phyloP scores from a whole-genome alignment of 1,284 basidiomycete species.

The Ustanciosporium gigantosporum region DNA sequence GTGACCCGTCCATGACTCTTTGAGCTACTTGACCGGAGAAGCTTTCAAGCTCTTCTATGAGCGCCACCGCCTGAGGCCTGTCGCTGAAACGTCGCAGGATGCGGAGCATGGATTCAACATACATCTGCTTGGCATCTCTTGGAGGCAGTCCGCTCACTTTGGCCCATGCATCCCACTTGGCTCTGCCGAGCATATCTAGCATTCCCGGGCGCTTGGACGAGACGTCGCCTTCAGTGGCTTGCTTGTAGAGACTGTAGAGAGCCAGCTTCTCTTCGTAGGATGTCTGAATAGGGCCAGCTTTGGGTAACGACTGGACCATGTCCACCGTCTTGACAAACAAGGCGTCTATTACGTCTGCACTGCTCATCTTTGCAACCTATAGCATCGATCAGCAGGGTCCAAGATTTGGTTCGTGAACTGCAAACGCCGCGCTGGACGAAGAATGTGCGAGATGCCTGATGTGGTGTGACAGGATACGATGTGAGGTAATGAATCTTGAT shows the following conservation, averaged over 20 bases:
- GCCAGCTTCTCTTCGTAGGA: conserved; percentile 93
- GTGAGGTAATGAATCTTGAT: too few relatives aligned
- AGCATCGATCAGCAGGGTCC: too few relatives aligned
- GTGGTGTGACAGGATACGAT: background rate
- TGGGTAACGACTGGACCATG: conserved; percentile 85
- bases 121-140: conserved; percentile 83
- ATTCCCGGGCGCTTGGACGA: conserved; percentile 78
- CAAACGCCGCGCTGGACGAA: too few relatives aligned
- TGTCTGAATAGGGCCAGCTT: conserved; percentile 92
- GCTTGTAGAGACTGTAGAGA: conserved; percentile 71
- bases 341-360: conserved; percentile 57
- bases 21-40: conserved; percentile 74
- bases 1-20: conserved; percentile 65
- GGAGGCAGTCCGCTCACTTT: conserved; percentile 80
- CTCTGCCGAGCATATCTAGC: conserved; percentile 88
- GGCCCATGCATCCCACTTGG: conserved; percentile 97
- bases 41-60: conserved; percentile 81
- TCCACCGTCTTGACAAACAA: conserved; percentile 93
- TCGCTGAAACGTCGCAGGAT: conserved; percentile 81
- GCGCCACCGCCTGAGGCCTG: conserved; percentile 74
- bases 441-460: background rate
- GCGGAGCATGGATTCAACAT: conserved; percentile 84
- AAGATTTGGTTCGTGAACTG: too few relatives aligned
- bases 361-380: conserved; percentile 50
- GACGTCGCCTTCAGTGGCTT: conserved; percentile 84